Conservation (phyloP, 495 filamentous ascomycete species). For the Parachaetomium inaequale region DNA sequence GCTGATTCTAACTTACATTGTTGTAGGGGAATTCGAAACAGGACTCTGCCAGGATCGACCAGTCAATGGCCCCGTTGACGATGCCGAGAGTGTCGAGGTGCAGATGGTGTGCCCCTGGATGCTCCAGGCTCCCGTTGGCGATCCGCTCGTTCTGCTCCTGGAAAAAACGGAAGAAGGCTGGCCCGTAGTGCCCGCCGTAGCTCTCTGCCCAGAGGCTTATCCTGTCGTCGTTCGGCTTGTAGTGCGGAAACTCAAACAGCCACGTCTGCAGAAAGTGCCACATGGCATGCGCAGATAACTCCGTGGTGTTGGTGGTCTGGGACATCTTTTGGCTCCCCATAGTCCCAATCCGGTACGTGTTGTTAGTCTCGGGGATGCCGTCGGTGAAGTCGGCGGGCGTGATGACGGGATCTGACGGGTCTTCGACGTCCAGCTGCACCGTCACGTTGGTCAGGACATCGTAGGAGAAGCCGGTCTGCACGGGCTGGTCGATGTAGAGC, state of each 20-base stretch:
- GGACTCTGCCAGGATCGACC: neutral
- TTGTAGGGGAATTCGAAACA: neutral
- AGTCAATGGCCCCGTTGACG: constrained; percentile 72
- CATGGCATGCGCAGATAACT: constrained; percentile 54
- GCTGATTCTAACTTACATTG: constrained; percentile 1
- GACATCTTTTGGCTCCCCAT: constrained; percentile 50
- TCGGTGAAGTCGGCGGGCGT: constrained; percentile 26
- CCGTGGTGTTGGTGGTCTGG: constrained; percentile 58
- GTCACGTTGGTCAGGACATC: constrained; percentile 43
- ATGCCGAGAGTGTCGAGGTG: constrained; percentile 55
- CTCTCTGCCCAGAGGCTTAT: constrained; percentile 59
- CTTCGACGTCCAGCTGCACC: constrained; percentile 19
- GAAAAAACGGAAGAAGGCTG: constrained; percentile 57
- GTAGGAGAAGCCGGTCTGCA: constrained; percentile 53
- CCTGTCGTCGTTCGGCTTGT: constrained; percentile 40
- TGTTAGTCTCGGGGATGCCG: constrained; percentile 19
- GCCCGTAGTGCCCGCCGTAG: constrained; percentile 60
- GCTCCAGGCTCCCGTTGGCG: neutral
- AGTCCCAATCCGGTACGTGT: constrained; percentile 54
- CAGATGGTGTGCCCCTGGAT: constrained; percentile 45
- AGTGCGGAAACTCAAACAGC: constrained; percentile 54
- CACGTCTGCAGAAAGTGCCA: constrained; percentile 71
- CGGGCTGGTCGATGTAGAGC: constrained; percentile 65
- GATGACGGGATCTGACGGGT: constrained; percentile 18
- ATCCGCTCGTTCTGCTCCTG: constrained; percentile 52